Evolutionary conservation across 331 rosid species (phyloP).

Genomic region (Phaseolus coccineus): DNA sequence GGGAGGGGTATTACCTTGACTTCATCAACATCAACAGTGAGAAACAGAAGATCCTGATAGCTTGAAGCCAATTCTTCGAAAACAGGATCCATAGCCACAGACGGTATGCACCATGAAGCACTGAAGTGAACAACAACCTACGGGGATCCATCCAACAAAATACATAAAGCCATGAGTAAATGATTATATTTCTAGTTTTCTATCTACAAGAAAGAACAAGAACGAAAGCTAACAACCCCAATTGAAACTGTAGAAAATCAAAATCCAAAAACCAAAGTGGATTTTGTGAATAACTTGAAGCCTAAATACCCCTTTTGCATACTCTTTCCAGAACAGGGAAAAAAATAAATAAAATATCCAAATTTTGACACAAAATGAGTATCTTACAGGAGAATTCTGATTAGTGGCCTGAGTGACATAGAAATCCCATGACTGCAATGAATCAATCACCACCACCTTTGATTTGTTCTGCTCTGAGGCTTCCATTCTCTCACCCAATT

Average conservation of each 20-base stretch:
- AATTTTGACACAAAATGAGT: background rate
- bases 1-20: constrained; percentile 65
- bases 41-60: constrained; percentile 75
- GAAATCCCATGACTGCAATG: constrained; percentile 80
- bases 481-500: constrained; percentile 56
- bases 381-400: constrained; percentile 68
- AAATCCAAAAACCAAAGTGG: background rate
- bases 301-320: constrained; percentile 5
- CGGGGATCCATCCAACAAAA: constrained; percentile 37
- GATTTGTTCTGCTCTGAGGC: constrained; percentile 53
- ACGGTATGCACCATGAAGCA: constrained; percentile 98
- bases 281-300: background rate
- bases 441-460: constrained; percentile 66
- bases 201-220: constrained; percentile 6
- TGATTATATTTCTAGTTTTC: background rate
- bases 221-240: constrained; percentile 11
- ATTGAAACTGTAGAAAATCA: background rate
- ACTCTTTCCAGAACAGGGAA: background rate
- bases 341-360: background rate
- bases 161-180: constrained; percentile 6
- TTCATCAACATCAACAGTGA: constrained; percentile 90
- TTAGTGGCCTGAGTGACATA: constrained; percentile 59
- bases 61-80: constrained; percentile 74
- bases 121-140: constrained; percentile 88
- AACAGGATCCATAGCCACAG: constrained; percentile 81